phyloP scores from a whole-genome alignment of 2,329 filamentous ascomycete species.

The Graphilbum ipis-grandicollis region DNA sequence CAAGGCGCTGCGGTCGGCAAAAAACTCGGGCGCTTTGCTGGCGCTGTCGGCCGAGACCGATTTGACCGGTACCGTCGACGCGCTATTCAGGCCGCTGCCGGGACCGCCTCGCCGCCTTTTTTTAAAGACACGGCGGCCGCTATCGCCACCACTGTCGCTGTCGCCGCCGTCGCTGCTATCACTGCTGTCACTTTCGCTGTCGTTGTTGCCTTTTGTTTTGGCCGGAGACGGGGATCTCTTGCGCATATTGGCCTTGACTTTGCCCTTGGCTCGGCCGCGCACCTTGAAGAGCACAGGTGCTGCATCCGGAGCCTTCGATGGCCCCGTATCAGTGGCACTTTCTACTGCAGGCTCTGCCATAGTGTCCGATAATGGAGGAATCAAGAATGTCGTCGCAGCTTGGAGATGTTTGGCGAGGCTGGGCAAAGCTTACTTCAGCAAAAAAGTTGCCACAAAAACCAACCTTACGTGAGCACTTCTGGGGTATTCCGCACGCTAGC shows the following conservation, averaged over 20 bases:
- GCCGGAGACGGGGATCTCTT: constrained; percentile 70
- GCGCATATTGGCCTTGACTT: constrained; percentile 58
- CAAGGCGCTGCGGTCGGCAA: constrained; percentile 42
- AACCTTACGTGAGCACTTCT: constrained; percentile 3
- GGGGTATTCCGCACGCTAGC: too few species aligned
- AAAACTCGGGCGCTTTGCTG: constrained; percentile 9
- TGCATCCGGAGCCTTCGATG: too few species aligned
- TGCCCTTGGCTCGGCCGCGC: constrained; percentile 51
- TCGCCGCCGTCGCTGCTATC: constrained; percentile 13
- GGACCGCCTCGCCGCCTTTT: constrained; percentile 52
- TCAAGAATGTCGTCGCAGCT: too few species aligned
- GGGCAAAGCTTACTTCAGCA: background rate
- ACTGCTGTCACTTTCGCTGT: constrained; percentile 23
- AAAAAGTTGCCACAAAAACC: background rate
- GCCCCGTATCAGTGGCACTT: constrained; percentile 18
- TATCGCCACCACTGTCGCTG: constrained; percentile 36
- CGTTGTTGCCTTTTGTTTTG: constrained; percentile 21
- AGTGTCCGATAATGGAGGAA: background rate
- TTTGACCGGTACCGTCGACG: too few species aligned
- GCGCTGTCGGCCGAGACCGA: constrained; percentile 12
- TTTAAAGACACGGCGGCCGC: constrained; percentile 47
- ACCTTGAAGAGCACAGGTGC: constrained; percentile 61
- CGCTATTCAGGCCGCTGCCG: constrained; percentile 15
- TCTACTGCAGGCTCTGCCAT: constrained; percentile 4
- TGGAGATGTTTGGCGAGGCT: too few species aligned